Evolutionary conservation across 257 asterid genomes (phyloP), one percentile per base, ranked within the genome.

Genomic region (Verbena officinalis): DNA sequence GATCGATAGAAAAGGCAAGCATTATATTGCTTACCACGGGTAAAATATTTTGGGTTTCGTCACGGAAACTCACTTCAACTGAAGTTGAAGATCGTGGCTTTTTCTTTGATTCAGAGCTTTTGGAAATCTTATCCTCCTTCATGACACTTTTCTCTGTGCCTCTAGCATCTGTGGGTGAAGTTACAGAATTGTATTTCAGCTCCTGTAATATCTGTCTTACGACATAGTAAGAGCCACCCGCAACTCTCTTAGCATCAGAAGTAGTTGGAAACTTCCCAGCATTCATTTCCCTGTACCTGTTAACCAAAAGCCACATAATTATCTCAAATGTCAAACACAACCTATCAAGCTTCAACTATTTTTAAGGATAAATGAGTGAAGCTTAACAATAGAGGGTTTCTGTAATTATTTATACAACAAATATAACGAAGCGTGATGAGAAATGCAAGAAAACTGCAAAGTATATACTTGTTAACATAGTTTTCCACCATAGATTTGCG

Each of bases 231-330:
- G 77, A 62, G 36, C 98, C 98, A 62, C 98, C 95, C 42, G 69
- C 81, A 77, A 70, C 77, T 61, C 73, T 82, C 50, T 5, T 4
- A 46, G 83, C 81, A 53, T 11, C 38, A 7, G 66, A 17, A 64
- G 24, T 22, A 50, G 90, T 38, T 38, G 98, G 96, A 80, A 86
- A 91, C 75, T 89, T 89, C 82, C 98, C 98, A 5, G 71, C 83
- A 70, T 85, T 84, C 77, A 79, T 59, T 73, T 73, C 78, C 84
- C 81, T 83, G 75, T 86, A 89, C 73, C 98, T 86, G 84, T 71
- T 31, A 31, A 75, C 75, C 72, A 67, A 21, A n/a, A 48, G 65
- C 45, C 59, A 55, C 43, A 54, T 42, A 15, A 33, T 51, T 46
- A 67, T 63, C 56, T 22, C 51, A 62, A 62, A 27, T 38, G 66